Evolutionary conservation across 768 basidiomycete species (phyloP), one percentile per base, ranked within the genome.

Genomic region (Tricholoma bakamatsutake): DNA sequence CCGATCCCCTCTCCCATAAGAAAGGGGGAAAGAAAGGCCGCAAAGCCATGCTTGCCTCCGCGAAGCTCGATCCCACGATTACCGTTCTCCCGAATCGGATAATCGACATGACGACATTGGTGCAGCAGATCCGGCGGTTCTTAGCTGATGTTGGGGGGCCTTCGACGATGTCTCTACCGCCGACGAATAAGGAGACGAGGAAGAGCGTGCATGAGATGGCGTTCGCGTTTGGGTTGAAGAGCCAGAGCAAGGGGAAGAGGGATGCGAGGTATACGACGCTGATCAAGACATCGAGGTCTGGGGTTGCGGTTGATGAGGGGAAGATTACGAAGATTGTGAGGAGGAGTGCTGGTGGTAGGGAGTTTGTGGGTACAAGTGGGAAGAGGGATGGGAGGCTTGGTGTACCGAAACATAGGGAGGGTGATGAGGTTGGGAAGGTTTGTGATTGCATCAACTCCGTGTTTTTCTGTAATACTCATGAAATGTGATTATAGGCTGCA

Each of bases 351-450:
- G 64, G 66, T 18, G 69, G 69, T n/a, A 69, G 63, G 37, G 65
- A 68, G 37, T 76, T 76, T 58, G 66, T 71, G 59, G 67, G 67
- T 37, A 65, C 66, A 11, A 56, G 71, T 64, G 48, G 70, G 68
- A 61, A 67, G 60, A 39, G 67, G 58, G 61, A 62, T 18, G 56
- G 61, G 57, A 35, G 58, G 39, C 18, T 59, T 49, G 47, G 55
- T 46, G 39, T 76, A 55, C 79, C 82, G 17, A 73, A 73, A 55
- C 88, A 88, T 53, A 76, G 72, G 47, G 94, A 97, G 33, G 94
- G 94, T 27, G 93, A 95, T 50, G 85, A 86, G 60, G 92, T 97
- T 46, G 94, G 94, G 13, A 87, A 87, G 76, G 84, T 82, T 50
- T 24, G 80, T 65, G 49, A 45, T 54, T 52, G 34, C 53, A 13